phyloP scores from a whole-genome alignment of 176 grass and related monocot genomes.

The Dendrocalamus sinicus region DNA sequence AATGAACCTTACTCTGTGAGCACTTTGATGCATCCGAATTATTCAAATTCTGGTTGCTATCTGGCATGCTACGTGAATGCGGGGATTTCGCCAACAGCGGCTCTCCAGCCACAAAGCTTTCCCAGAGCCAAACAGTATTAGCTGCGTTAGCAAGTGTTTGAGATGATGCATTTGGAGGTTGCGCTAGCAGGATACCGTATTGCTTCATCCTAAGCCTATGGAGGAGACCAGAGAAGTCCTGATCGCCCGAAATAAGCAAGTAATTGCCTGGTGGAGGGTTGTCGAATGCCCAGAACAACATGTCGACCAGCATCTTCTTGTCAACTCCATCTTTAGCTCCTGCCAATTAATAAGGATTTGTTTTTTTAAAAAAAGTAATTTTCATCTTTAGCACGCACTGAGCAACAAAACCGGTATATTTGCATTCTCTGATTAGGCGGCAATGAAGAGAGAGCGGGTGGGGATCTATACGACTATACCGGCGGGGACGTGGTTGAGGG shows the following conservation, averaged over 20 bases:
- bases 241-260: constrained; percentile 80
- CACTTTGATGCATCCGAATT: constrained; percentile 29
- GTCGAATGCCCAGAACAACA: constrained; percentile 85
- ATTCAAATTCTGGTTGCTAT: constrained; percentile 28
- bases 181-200: constrained; percentile 73
- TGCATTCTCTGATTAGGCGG: not conserved
- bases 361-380: not conserved
- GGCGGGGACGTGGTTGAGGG: constrained; percentile 71
- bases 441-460: not conserved
- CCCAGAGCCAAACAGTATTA: constrained; percentile 77
- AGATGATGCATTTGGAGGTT: constrained; percentile 63
- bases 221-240: constrained; percentile 77
- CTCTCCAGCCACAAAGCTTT: constrained; percentile 56
- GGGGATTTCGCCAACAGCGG: constrained; percentile 40
- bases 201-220: constrained; percentile 74
- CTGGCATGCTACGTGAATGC: constrained; percentile 36
- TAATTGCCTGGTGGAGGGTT: constrained; percentile 84
- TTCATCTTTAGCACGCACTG: not conserved
- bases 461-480: constrained; percentile 58
- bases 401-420: not conserved
- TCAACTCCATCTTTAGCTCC: constrained; percentile 85
- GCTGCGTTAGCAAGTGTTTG: constrained; percentile 61
- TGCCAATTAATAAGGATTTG: constrained; percentile 25
- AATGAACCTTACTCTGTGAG: constrained; percentile 8
- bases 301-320: constrained; percentile 88